These are phyloP conservation scores for Paramyrothecium sp. DNA, from an alignment of 2,329 filamentous ascomycete species.

Conservation along the genomic window DNA sequence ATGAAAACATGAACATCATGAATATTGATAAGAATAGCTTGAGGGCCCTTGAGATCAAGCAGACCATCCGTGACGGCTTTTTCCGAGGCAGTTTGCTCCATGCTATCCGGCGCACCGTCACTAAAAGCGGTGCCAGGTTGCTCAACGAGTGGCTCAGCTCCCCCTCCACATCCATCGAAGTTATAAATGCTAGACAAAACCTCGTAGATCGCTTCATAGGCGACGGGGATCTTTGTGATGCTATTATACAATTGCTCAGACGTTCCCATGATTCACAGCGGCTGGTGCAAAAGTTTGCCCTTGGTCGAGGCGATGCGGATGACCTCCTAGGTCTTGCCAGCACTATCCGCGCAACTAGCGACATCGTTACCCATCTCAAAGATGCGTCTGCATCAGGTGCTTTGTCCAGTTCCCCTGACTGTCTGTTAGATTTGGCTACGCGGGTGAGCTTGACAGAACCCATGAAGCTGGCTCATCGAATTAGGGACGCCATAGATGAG, in stretches of 20 bases:
- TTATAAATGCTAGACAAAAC: slow-evolving; percentile 78
- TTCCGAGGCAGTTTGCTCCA: slow-evolving; percentile 85
- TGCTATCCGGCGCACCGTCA: slow-evolving; percentile 84
- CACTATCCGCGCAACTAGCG: slow-evolving; percentile 73
- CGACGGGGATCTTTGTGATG: slow-evolving; percentile 66
- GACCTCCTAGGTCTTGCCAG: slow-evolving; percentile 81
- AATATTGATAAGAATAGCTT: slow-evolving; percentile 89
- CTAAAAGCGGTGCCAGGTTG: slow-evolving; percentile 84
- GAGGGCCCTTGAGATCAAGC: slow-evolving; percentile 82
- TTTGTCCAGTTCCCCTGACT: slow-evolving; percentile 19
- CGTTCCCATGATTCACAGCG: slow-evolving; percentile 83
- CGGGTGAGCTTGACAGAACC: slow-evolving; percentile 69
- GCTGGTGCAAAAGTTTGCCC: slow-evolving; percentile 88
- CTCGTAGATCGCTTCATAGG: slow-evolving; percentile 75
- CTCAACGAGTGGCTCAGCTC: slow-evolving; percentile 84
- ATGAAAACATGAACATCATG: slow-evolving; percentile 77
- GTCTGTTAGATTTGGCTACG: slow-evolving; percentile 43
- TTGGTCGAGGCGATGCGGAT: slow-evolving; percentile 88
- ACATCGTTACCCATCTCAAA: slow-evolving; percentile 54
- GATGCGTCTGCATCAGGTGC: slow-evolving; percentile 12
- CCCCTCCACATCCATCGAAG: slow-evolving; percentile 80
- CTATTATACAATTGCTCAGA: slow-evolving; percentile 65
- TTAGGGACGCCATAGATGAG: slow-evolving; percentile 83
- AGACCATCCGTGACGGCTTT: slow-evolving; percentile 76
- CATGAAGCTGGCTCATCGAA: slow-evolving; percentile 65